phyloP scores from a whole-genome alignment of 1,284 basidiomycete species.

The Butyriboletus appendiculatus region DNA sequence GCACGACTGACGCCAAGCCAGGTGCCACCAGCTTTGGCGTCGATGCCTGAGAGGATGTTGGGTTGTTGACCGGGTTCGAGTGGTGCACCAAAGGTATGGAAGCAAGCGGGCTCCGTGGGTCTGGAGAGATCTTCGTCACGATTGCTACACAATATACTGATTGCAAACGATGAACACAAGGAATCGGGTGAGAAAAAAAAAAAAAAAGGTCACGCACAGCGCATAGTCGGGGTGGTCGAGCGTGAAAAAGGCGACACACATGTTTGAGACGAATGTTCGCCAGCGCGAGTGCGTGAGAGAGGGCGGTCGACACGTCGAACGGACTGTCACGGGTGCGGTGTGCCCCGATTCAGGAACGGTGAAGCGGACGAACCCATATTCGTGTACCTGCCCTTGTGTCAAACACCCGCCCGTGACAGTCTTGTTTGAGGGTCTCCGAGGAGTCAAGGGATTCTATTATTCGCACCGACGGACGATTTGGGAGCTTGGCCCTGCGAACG shows the following conservation, averaged over 20 bases:
- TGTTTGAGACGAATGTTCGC: conserved; percentile 2
- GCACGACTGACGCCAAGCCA: conserved; percentile 71
- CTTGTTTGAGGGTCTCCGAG: conserved; percentile 21
- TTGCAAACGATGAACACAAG: neutral
- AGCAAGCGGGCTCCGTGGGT: conserved; percentile 64
- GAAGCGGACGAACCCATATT: neutral
- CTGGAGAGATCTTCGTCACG: conserved; percentile 73
- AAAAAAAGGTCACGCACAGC: conserved; percentile 52
- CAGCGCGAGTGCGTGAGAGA: conserved; percentile 7
- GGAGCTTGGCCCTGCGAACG: conserved; percentile 4
- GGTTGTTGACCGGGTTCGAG: conserved; percentile 17
- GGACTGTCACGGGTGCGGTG: neutral
- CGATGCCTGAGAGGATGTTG: conserved; percentile 69
- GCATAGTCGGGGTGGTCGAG: conserved; percentile 74
- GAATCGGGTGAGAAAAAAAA: no score
- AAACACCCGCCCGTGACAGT: conserved; percentile 4
- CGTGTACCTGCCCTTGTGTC: conserved; percentile 9
- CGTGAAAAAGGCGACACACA: conserved; percentile 80
- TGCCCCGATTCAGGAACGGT: conserved; percentile 1
- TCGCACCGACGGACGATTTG: conserved; percentile 4
- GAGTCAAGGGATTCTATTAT: neutral
- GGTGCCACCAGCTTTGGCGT: conserved; percentile 69
- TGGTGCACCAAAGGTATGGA: conserved; percentile 51
- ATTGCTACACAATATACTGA: conserved; percentile 72
- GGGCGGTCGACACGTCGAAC: neutral